Base-by-base conservation (phyloP, 352 stramenopile genomes). In the Globisporangium nunn region DNA sequence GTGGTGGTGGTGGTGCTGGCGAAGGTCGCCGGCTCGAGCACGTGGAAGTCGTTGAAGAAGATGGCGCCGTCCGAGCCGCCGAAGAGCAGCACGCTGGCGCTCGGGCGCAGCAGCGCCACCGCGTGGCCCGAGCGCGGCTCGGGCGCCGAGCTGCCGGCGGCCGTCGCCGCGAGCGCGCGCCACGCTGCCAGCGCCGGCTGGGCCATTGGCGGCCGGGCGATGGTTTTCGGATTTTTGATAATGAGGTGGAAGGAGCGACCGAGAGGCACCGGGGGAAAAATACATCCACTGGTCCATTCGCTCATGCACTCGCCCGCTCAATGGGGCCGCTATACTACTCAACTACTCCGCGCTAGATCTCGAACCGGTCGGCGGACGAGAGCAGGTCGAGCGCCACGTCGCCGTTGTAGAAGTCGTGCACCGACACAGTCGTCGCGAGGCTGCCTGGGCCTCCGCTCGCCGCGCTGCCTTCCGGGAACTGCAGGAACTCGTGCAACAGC, bases 21-120 rank as follows among this genome's bases (percentile, higher is more conserved):
- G 41, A 41, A 58, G 18, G 39, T n/a, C 30, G 31, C 45, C 41
- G 50, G 50, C 30, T 63, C 50, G 41, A 51, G 57, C 50, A 56
- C 57, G 61, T 37, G 46, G 18, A 87, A 68, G 59, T 91, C 81
- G 53, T 81, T 73, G 57, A 78, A 80, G 59, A 84, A 84, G 39
- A 72, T 63, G 46, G 72, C 63, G 31, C 75, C 72, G 64, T 87
- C 72, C 17, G 74, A 84, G 12, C 80, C 80, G 18, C 80, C 80
- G 54, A 87, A 87, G 23, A 87, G 46, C 15, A 90, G 62, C 45
- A 85, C 55, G 66, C 75, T 87, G 15, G 59, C 45, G 4, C 67
- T 74, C 29, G 74, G 65, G 31, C 57, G 23, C 31, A 90, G 59
- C 31, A 85, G 64, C 52, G 77, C 75, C 70, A 85, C 74, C 4